These are phyloP conservation scores for Yamadazyma takamatsuzukensis DNA, from an alignment of 805 yeast genomes.

Conservation along the genomic window DNA sequence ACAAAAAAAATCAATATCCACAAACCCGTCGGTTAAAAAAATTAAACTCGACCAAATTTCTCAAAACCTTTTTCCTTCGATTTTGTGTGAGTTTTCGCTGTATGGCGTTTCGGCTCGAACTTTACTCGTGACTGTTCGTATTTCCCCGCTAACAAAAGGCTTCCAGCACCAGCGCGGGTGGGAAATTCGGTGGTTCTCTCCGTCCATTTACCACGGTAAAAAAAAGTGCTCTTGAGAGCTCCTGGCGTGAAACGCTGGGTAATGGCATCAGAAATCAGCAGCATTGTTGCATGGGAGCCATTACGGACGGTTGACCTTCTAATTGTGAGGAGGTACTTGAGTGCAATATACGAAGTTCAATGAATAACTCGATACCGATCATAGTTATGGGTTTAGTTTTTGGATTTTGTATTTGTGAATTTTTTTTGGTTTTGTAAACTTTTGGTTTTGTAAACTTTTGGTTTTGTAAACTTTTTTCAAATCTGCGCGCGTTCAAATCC, in stretches of 20 bases:
- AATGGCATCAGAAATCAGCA: constrained; percentile 51
- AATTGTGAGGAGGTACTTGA: constrained; percentile 42
- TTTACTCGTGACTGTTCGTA: constrained; percentile 44
- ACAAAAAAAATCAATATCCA: no score
- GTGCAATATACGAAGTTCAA: constrained; percentile 56
- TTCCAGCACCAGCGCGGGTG: constrained; percentile 38
- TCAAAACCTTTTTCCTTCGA: no score
- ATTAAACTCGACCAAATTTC: no score
- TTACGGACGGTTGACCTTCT: constrained; percentile 53
- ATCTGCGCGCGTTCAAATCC: constrained; percentile 1
- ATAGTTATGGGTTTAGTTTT: constrained; percentile 44
- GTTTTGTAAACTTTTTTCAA: background rate
- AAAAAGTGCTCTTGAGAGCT: constrained; percentile 50
- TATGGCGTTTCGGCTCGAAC: constrained; percentile 23
- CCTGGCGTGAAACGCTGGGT: constrained; percentile 57
- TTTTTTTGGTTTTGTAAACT: constrained; percentile 9
- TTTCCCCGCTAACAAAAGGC: constrained; percentile 41
- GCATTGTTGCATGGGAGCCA: constrained; percentile 47
- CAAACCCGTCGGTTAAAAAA: no score
- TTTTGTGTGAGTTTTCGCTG: no score
- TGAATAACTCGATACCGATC: constrained; percentile 62
- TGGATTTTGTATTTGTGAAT: constrained; percentile 11
- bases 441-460: background rate
- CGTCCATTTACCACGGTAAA: constrained; percentile 28
- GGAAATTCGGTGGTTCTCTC: constrained; percentile 65